phyloP scores from a whole-genome alignment of 225 moss, liverwort and hornwort genomes.

The Thuidium tamariscinum region DNA sequence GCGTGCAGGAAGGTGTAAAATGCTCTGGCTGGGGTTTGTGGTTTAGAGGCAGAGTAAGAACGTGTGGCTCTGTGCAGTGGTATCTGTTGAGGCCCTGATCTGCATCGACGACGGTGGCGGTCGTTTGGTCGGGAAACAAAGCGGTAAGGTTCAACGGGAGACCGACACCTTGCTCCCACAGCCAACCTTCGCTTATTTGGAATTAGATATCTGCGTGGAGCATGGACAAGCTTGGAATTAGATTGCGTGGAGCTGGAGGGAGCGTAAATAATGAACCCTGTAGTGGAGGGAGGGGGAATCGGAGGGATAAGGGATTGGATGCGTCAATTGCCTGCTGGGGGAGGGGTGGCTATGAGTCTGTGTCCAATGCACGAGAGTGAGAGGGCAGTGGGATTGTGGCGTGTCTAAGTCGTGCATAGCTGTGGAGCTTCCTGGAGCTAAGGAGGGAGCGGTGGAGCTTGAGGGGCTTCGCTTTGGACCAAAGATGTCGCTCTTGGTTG shows the following conservation, averaged over 20 bases:
- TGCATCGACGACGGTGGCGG: constrained; percentile 33
- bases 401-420: constrained; percentile 83
- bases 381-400: constrained; percentile 68
- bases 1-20: background rate
- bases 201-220: constrained; percentile 68
- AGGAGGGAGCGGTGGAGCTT: constrained; percentile 98
- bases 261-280: constrained; percentile 41
- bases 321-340: constrained; percentile 19
- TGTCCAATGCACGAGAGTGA: constrained; percentile 48
- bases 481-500: constrained; percentile 88
- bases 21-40: background rate
- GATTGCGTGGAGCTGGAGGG: constrained; percentile 57
- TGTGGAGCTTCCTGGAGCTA: constrained; percentile 93
- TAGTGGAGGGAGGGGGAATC: constrained; percentile 13
- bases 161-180: constrained; percentile 39
- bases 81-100: constrained; percentile 23
- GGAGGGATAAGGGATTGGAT: constrained; percentile 16
- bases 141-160: constrained; percentile 58
- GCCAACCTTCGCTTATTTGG: constrained; percentile 54
- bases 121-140: constrained; percentile 28
- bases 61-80: constrained; percentile 41
- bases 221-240: constrained; percentile 56
- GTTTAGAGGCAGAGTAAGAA: constrained; percentile 13
- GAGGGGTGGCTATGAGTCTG: constrained; percentile 21
- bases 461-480: constrained; percentile 86